Base-by-base conservation (phyloP, 345 rosid genomes). In the Geranium rotundifolium region DNA sequence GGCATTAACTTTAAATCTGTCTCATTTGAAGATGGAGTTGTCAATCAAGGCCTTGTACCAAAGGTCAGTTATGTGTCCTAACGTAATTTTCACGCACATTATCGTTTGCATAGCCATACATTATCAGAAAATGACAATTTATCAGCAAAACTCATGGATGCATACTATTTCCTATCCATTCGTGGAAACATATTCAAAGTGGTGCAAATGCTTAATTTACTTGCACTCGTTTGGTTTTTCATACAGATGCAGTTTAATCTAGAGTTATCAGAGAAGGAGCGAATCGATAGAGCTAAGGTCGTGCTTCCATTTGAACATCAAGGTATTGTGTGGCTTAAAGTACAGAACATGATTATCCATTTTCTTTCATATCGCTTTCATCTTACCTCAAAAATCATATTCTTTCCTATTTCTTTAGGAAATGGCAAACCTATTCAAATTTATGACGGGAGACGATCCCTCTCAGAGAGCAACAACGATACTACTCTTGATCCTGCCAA, bases 301-400 rank as follows among this genome's bases (percentile, higher is more conserved):
- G 80, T 95, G 27, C 97, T 95, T 77, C 97, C 99, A 57, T 90
- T 86, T 67, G 99, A 95, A 80, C 97, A 86, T 76, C 96, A 95
- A 90, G 97, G 97, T 88, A 65, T 30, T 50, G 57, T 57, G 59
- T 20, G 50, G 17, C 61, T 61, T 0, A 1, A 20, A 17, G 18
- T 60, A 27, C n/a, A 17, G 9, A 16, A 34, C 52, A 46, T 46
- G 52, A 46, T 7, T 46, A 3, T 9, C 12, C 12, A 46, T 46
- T 12, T 46, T 46, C n/a, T 57, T 68, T 56, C 41, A 30, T 29
- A 27, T 41, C 37, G 1, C 60, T 19, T 57, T 7, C 15, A 29
- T 46, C 15, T 46, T 0, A 46, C 52, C 3, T 46, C 16, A 12
- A 46, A 4, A 12, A 46, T 3, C 0, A 37, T 14, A 9, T 46